Evolutionary conservation across 2,329 filamentous ascomycete species (phyloP).

Genomic region (Fusarium heterosporum): DNA sequence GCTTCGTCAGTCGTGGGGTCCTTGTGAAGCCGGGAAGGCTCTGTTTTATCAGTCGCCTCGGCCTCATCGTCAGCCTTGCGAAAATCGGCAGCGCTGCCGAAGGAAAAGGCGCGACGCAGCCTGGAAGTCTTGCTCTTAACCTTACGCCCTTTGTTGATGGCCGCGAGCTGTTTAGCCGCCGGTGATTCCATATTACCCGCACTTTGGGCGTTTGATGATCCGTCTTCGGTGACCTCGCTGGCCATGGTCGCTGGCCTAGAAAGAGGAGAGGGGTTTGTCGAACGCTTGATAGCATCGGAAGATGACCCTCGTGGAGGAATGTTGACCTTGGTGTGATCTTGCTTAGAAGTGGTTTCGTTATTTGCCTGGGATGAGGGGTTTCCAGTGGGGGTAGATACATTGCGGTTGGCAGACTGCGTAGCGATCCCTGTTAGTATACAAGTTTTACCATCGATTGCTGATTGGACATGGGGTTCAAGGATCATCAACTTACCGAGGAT

Average conservation of each 20-base stretch:
- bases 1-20: constrained; percentile 72
- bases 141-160: constrained; percentile 83
- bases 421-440: constrained; percentile 61
- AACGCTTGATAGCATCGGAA: constrained; percentile 74
- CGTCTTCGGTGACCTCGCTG: constrained; percentile 61
- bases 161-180: constrained; percentile 85
- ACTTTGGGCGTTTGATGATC: constrained; percentile 53
- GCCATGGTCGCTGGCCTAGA: constrained; percentile 77
- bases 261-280: constrained; percentile 76
- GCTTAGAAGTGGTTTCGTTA: constrained; percentile 61
- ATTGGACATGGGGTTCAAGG: constrained; percentile 57
- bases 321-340: constrained; percentile 68
- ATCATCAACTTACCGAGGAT: constrained; percentile 70
- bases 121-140: constrained; percentile 88
- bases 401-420: constrained; percentile 70
- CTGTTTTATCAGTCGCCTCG: constrained; percentile 52
- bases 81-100: constrained; percentile 93
- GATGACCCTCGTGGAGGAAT: constrained; percentile 73
- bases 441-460: constrained; percentile 51
- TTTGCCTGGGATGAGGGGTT: constrained; percentile 64
- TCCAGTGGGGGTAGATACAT: constrained; percentile 62
- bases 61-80: constrained; percentile 76
- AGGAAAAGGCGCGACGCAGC: constrained; percentile 92
- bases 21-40: constrained; percentile 71
- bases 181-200: constrained; percentile 67